Evolutionary conservation across 768 basidiomycete species (phyloP).

Genomic region (Mycena capillaripes): DNA sequence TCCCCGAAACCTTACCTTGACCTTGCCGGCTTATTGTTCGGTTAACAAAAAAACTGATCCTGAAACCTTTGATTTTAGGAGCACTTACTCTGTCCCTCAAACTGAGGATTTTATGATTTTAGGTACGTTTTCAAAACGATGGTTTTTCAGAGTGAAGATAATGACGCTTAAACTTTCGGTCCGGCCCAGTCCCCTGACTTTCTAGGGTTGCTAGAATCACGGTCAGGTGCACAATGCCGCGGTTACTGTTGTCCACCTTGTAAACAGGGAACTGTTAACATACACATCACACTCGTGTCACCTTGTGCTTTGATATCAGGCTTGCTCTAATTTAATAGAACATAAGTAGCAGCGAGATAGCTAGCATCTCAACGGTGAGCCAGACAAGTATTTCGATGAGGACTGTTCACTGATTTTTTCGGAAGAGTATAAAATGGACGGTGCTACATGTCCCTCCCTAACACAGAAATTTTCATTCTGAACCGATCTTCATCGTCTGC

Average conservation of each 20-base stretch:
- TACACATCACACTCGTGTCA: no score
- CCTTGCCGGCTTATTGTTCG: no score
- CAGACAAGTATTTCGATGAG: no score
- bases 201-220: no score
- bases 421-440: neutral
- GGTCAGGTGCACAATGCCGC: no score
- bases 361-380: constrained; percentile 1
- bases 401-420: neutral
- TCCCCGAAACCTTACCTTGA: neutral
- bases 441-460: no score
- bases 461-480: neutral
- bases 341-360: neutral
- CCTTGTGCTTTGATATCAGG: no score
- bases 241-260: no score
- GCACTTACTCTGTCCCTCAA: neutral
- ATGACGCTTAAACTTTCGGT: constrained; percentile 10
- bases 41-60: no score
- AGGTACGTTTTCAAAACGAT: no score
- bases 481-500: neutral
- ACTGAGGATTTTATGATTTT: no score
- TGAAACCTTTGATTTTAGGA: neutral
- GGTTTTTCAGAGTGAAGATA: neutral
- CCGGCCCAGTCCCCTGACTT: constrained; percentile 10
- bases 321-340: neutral
- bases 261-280: no score